Evolutionary conservation across 495 filamentous ascomycete species (phyloP).

Genomic region (Aspergillus olivimuriae): DNA sequence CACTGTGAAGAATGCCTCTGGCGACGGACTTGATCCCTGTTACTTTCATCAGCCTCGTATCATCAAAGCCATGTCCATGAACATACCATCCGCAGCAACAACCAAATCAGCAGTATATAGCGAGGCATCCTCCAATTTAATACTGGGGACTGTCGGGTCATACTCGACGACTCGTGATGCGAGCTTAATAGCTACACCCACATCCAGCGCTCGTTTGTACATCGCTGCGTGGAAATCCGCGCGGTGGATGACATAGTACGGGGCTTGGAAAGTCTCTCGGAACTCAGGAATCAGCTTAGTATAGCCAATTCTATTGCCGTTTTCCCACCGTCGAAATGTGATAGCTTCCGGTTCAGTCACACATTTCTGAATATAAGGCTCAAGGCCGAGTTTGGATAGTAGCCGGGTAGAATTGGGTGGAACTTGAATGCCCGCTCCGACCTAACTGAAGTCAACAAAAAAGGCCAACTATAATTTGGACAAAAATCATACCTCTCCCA

Average conservation of each 20-base stretch:
- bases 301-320: conserved; percentile 30
- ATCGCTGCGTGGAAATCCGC: conserved; percentile 36
- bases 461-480: background rate
- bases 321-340: conserved; percentile 36
- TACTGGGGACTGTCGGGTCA: conserved; percentile 11
- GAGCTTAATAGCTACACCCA: conserved; percentile 25
- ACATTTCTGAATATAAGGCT: conserved; percentile 21
- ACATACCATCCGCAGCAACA: conserved; percentile 38
- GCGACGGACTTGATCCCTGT: conserved; percentile 32
- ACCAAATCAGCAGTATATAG: conserved; percentile 26
- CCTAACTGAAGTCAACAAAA: conserved; percentile 13
- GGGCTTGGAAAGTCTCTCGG: conserved; percentile 22
- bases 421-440: conserved; percentile 56
- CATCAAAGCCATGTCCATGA: background rate
- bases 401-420: conserved; percentile 48
- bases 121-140: conserved; percentile 14
- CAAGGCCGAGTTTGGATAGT: conserved; percentile 34
- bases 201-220: conserved; percentile 21
- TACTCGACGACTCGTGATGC: conserved; percentile 19
- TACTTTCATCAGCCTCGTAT: background rate
- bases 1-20: conserved; percentile 18
- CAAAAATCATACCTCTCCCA: conserved; percentile 28
- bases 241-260: conserved; percentile 41
- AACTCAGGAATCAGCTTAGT: conserved; percentile 35
- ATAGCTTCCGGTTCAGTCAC: conserved; percentile 32